Conservation (phyloP, 2,329 filamentous ascomycete genomes). For the Blastomyces gilchristii region DNA sequence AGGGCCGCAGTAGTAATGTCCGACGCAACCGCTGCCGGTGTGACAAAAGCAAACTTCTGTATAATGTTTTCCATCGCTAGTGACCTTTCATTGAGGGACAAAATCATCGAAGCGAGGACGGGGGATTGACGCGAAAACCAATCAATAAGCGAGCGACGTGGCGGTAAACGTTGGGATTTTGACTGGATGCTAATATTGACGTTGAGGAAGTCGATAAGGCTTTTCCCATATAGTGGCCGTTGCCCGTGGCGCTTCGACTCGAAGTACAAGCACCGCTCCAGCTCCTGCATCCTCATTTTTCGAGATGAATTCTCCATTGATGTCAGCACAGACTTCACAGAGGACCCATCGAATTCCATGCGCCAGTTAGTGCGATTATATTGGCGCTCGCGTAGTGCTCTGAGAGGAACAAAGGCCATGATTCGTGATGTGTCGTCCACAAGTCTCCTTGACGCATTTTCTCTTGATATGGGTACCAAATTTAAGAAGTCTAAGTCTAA, state of each 20-base stretch:
- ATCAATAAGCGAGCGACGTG: constrained; percentile 54
- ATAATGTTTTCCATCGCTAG: constrained; percentile 63
- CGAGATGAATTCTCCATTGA: constrained; percentile 62
- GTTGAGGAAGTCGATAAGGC: constrained; percentile 64
- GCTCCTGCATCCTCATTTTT: constrained; percentile 62
- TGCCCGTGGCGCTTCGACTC: constrained; percentile 73
- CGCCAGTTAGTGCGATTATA: constrained; percentile 45
- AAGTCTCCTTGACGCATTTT: constrained; percentile 49
- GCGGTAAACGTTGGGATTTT: constrained; percentile 49
- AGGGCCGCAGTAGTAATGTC: constrained; percentile 62
- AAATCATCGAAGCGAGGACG: constrained; percentile 49
- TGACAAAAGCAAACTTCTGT: constrained; percentile 83
- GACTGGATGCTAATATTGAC: constrained; percentile 52
- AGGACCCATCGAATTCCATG: constrained; percentile 54
- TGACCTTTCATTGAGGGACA: constrained; percentile 63
- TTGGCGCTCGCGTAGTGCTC: constrained; percentile 63
- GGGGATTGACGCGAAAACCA: constrained; percentile 65
- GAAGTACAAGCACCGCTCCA: constrained; percentile 70
- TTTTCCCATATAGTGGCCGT: constrained; percentile 69
- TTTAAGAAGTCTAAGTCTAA: constrained; percentile 71
- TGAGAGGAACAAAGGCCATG: constrained; percentile 58
- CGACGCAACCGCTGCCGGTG: constrained; percentile 73
- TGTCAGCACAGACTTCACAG: constrained; percentile 57
- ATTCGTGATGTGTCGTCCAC: constrained; percentile 51
- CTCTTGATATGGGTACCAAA: constrained; percentile 61